These are phyloP conservation scores for Tetrahymena thermophila DNA, from an alignment of 73 alveolate genomes.

Conservation along the genomic window DNA sequence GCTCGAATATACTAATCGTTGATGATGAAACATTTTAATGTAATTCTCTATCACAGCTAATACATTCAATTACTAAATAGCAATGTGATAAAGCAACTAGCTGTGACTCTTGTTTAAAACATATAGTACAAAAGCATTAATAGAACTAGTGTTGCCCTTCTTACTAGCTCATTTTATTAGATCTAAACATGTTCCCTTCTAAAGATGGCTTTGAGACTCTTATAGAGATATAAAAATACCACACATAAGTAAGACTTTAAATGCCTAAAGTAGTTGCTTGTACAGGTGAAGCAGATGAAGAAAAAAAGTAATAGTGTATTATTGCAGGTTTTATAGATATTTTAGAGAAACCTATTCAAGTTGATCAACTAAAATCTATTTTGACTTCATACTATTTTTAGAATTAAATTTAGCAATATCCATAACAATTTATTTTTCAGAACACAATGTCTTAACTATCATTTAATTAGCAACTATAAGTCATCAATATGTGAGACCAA, in stretches of 20 bases:
- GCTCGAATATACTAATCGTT: not conserved
- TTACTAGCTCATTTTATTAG: not conserved
- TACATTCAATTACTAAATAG: not conserved
- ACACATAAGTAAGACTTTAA: not conserved
- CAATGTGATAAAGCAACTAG: not conserved
- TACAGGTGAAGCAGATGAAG: not conserved
- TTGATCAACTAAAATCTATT: not conserved
- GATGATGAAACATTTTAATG: not conserved
- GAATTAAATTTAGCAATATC: not conserved
- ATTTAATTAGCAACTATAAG: not conserved
- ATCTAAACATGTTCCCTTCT: not conserved
- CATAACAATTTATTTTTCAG: not conserved
- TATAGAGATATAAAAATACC: not conserved
- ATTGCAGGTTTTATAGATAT: not conserved
- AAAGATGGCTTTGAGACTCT: not conserved
- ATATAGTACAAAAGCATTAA: not conserved
- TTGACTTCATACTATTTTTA: not conserved
- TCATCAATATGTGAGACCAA: not conserved
- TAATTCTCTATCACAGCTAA: not conserved
- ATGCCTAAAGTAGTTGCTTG: not conserved
- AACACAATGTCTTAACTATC: not conserved
- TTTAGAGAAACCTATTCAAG: not conserved
- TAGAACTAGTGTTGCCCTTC: not conserved
- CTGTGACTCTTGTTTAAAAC: not conserved
- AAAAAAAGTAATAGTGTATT: not conserved